Evolutionary conservation across 208 protist species (phyloP).

Genomic region (Leptomonas seymouri): DNA sequence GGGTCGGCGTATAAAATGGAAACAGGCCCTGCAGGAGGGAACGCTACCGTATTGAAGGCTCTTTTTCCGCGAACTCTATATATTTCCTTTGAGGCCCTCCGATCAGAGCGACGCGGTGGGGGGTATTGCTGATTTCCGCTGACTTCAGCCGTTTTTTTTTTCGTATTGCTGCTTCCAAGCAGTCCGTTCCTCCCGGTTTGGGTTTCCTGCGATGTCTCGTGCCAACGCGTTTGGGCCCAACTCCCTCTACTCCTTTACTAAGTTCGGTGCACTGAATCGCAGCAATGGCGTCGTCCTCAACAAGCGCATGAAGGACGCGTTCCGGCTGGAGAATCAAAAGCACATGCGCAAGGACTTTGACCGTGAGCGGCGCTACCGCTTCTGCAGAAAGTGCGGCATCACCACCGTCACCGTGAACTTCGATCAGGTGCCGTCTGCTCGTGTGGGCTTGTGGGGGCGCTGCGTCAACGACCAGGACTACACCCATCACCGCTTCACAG

Average conservation of each 20-base stretch:
- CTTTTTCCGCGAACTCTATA: no score
- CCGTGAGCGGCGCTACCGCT: conserved; percentile 77
- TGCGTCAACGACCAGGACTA: conserved; percentile 85
- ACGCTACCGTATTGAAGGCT: no score
- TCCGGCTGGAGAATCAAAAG: conserved; percentile 83
- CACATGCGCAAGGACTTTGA: conserved; percentile 72
- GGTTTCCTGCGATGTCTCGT: conserved; percentile 63
- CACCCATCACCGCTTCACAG: conserved; percentile 81
- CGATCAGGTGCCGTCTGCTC: conserved; percentile 77
- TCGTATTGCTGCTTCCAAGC: no score
- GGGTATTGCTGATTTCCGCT: no score
- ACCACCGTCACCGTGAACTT: conserved; percentile 90
- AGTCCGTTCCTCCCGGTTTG: conserved; percentile 7
- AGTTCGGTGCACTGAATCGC: conserved; percentile 76
- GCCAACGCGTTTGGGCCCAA: conserved; percentile 77
- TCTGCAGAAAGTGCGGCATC: conserved; percentile 85
- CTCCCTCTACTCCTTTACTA: conserved; percentile 87
- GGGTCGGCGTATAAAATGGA: neutral
- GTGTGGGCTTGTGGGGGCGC: conserved; percentile 84
- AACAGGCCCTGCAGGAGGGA: no score
- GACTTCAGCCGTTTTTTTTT: no score
- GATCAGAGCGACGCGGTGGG: no score
- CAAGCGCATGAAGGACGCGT: conserved; percentile 81
- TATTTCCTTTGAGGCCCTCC: no score
- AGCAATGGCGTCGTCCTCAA: conserved; percentile 43